A percentile compares a stretch with the other conserved stretches of the same genome.
Conservation (phyloP, 2,329 filamentous ascomycete species). For the Pseudopithomyces chartarum region DNA sequence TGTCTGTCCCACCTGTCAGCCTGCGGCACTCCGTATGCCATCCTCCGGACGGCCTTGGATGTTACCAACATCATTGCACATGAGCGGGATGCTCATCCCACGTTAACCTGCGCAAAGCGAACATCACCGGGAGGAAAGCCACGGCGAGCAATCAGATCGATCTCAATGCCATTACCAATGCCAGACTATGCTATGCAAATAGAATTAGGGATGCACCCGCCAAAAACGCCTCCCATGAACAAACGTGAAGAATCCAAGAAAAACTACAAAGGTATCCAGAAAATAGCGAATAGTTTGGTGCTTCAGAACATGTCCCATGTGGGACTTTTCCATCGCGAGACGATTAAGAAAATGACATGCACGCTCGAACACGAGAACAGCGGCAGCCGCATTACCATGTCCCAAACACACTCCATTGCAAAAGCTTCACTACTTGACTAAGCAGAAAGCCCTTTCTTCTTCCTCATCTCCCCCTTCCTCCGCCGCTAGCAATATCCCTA, state of each 20-base stretch:
- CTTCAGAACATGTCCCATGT: background rate
- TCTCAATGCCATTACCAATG: constrained; percentile 2
- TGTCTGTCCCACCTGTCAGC: background rate
- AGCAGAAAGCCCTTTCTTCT: background rate
- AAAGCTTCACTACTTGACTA: constrained; percentile 4
- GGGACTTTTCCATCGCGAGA: background rate
- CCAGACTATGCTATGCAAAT: constrained; percentile 9
- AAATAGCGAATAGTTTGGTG: background rate
- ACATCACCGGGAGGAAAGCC: background rate
- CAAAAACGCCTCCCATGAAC: constrained; percentile 1
- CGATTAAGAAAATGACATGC: background rate
- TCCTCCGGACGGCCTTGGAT: constrained; percentile 1
- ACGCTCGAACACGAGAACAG: background rate
- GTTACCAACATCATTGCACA: constrained; percentile 6
- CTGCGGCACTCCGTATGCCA: background rate
- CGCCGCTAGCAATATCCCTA: constrained; percentile 2
- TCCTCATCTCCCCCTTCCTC: background rate
- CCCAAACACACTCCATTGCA: constrained; percentile 1
- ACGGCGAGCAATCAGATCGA: constrained; percentile 4
- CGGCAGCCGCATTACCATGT: constrained; percentile 7
- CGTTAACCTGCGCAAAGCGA: too few relatives aligned
- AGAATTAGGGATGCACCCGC: background rate
- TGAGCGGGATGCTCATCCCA: background rate
- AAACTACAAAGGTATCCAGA: background rate
- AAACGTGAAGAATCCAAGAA: background rate